A percentile compares a stretch with the other conserved stretches of the same genome.
phyloP scores from a whole-genome alignment of 2,329 filamentous ascomycete species.

The Peltaster fructicola region DNA sequence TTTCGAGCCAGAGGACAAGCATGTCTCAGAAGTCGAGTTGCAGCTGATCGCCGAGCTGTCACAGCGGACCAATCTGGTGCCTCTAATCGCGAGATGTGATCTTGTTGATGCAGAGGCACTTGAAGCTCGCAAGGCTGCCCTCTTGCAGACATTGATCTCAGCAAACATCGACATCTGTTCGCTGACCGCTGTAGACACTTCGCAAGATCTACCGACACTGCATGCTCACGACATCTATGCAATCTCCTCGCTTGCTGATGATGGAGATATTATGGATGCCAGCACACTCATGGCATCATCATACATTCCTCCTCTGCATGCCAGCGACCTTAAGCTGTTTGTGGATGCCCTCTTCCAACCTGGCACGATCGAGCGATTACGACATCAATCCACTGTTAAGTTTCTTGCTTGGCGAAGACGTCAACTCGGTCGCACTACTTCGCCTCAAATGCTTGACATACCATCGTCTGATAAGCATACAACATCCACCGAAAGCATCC shows the following conservation, averaged over 20 bases:
- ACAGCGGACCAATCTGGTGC: constrained; percentile 65
- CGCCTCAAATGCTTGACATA: constrained; percentile 9
- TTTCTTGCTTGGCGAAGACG: constrained; percentile 49
- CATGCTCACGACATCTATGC: constrained; percentile 38
- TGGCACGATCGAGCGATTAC: constrained; percentile 62
- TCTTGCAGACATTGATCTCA: constrained; percentile 2
- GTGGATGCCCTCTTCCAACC: constrained; percentile 60
- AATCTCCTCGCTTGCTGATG: constrained; percentile 56
- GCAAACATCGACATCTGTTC: constrained; percentile 3
- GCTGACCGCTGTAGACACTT: no score
- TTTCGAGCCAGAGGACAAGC: constrained; percentile 39
- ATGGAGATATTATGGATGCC: constrained; percentile 76
- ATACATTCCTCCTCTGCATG: constrained; percentile 63
- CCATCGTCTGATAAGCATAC: constrained; percentile 14
- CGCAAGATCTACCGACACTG: no score
- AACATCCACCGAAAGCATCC: constrained; percentile 11
- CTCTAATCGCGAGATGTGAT: constrained; percentile 64
- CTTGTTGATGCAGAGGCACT: constrained; percentile 20
- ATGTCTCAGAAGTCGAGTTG: constrained; percentile 4
- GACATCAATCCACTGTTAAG: constrained; percentile 69
- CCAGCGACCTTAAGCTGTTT: constrained; percentile 54
- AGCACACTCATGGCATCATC: constrained; percentile 84
- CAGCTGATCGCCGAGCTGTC: constrained; percentile 31
- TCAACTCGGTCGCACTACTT: no score
- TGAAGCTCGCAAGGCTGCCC: constrained; percentile 5